These are phyloP conservation scores for Mucor mucedo DNA, from an alignment of 371 early-diverging fungal species.

Conservation along the genomic window DNA sequence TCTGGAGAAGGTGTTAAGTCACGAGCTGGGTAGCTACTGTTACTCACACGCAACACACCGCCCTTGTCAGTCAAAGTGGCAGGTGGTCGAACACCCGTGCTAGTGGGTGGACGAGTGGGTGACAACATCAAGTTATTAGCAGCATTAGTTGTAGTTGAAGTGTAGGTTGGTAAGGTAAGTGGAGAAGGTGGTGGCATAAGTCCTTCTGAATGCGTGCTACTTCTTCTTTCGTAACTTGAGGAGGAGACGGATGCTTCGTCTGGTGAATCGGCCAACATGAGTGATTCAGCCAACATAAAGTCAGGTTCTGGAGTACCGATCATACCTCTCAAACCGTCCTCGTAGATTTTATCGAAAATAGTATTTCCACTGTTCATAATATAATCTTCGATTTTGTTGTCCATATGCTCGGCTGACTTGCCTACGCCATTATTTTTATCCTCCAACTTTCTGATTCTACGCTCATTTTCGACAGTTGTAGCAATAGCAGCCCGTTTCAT, in stretches of 20 bases:
- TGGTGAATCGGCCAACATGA: conserved; percentile 18
- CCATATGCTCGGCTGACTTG: conserved; percentile 23
- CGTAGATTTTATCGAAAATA: conserved; percentile 67
- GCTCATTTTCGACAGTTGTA: conserved; percentile 81
- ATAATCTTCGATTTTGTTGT: conserved; percentile 53
- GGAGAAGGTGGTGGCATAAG: conserved; percentile 34
- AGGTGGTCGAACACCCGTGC: conserved; percentile 21
- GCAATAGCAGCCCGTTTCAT: conserved; percentile 84
- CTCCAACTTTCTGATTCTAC: conserved; percentile 72
- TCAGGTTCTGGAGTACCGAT: conserved; percentile 44
- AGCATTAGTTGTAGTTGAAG: background rate
- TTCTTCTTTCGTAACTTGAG: conserved; percentile 31
- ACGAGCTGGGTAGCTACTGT: conserved; percentile 20
- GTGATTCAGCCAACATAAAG: conserved; percentile 15
- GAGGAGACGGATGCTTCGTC: conserved; percentile 34
- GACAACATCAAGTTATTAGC: conserved; percentile 12
- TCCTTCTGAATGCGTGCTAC: conserved; percentile 27
- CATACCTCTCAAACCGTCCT: conserved; percentile 59
- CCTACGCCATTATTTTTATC: conserved; percentile 27
- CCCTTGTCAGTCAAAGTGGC: conserved; percentile 26
- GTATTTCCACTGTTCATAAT: conserved; percentile 53
- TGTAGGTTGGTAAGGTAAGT: conserved; percentile 26
- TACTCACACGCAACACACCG: conserved; percentile 17
- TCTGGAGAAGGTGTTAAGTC: conserved; percentile 50
- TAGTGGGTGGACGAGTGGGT: conserved; percentile 22